A percentile compares a stretch with the other conserved stretches of the same genome.
phyloP scores from a whole-genome alignment of 768 basidiomycete genomes.

The Leccinum uliginosum region DNA sequence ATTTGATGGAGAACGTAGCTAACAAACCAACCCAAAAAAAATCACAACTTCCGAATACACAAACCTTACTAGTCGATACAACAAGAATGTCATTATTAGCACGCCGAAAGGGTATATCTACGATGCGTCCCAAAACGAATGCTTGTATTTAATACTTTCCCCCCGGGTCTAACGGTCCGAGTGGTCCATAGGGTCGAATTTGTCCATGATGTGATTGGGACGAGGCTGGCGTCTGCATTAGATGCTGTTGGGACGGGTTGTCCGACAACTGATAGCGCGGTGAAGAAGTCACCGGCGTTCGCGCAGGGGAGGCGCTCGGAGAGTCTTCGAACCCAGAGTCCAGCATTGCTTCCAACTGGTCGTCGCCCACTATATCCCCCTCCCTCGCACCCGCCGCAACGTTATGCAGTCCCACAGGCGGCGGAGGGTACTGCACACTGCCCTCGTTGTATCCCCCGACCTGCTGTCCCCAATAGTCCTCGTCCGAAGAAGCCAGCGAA shows the following conservation, averaged over 20 bases:
- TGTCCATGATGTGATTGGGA: conserved; percentile 37
- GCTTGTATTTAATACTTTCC: conserved; percentile 40
- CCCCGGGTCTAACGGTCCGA: conserved; percentile 60
- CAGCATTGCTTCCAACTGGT: conserved; percentile 89
- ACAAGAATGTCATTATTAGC: neutral
- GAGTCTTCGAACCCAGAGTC: conserved; percentile 81
- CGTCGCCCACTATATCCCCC: conserved; percentile 50
- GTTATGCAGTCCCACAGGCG: conserved; percentile 67
- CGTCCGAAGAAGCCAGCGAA: conserved; percentile 83
- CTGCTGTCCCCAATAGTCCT: conserved; percentile 93
- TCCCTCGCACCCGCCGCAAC: conserved; percentile 27
- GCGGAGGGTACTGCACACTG: conserved; percentile 72
- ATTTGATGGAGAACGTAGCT: conserved; percentile 14
- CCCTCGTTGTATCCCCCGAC: conserved; percentile 95
- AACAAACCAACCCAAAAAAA: too few species aligned
- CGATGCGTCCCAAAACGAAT: conserved; percentile 17
- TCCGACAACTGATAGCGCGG: conserved; percentile 65
- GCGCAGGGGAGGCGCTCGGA: conserved; percentile 45
- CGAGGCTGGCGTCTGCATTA: conserved; percentile 29
- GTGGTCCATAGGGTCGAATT: conserved; percentile 43
- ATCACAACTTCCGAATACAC: too few species aligned
- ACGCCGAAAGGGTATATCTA: conserved; percentile 1
- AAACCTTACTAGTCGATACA: conserved; percentile 4
- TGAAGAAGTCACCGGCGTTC: conserved; percentile 27
- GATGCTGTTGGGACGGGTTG: conserved; percentile 35